Conservation (phyloP, 2,329 filamentous ascomycete species). For the Monilinia fructigena region DNA sequence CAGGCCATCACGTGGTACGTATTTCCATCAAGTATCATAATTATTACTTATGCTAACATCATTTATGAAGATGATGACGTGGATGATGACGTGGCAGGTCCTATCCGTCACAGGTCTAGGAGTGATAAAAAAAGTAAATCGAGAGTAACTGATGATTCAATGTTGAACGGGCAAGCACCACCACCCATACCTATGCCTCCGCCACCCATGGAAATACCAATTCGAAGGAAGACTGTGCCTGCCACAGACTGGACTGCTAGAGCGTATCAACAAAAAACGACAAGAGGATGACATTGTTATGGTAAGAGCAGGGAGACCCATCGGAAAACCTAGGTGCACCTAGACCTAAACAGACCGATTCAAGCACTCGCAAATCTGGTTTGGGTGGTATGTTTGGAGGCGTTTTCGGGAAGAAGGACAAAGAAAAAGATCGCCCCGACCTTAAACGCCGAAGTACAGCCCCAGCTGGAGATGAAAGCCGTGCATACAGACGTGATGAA, state of each 20-base stretch:
- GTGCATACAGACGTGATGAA: slow-evolving; percentile 39
- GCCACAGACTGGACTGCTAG: slow-evolving; percentile 41
- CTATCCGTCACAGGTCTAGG: slow-evolving; percentile 48
- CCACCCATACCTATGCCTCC: slow-evolving; percentile 40
- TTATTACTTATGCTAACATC: slow-evolving; percentile 28
- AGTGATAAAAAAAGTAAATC: slow-evolving; percentile 45
- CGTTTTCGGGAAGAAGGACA: slow-evolving; percentile 41
- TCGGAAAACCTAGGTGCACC: slow-evolving; percentile 39
- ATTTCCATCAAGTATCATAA: slow-evolving; percentile 19
- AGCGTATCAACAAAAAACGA: slow-evolving; percentile 60
- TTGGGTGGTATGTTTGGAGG: slow-evolving; percentile 63
- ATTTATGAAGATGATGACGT: slow-evolving; percentile 50
- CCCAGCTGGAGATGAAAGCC: slow-evolving; percentile 51
- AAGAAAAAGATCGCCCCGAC: slow-evolving; percentile 44
- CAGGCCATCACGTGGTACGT: slow-evolving; percentile 48
- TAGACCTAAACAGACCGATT: slow-evolving; percentile 57
- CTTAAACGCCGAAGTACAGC: slow-evolving; percentile 52
- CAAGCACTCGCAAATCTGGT: slow-evolving; percentile 59
- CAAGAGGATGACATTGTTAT: slow-evolving; percentile 64
- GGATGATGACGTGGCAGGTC: slow-evolving; percentile 50
- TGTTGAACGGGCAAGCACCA: slow-evolving; percentile 29
- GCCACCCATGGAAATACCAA: slow-evolving; percentile 35
- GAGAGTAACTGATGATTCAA: slow-evolving; percentile 44
- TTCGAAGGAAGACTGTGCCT: slow-evolving; percentile 32
- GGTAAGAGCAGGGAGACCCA: slow-evolving; percentile 51